phyloP scores from a whole-genome alignment of 257 asterid genomes.

The Ilex asprella region DNA sequence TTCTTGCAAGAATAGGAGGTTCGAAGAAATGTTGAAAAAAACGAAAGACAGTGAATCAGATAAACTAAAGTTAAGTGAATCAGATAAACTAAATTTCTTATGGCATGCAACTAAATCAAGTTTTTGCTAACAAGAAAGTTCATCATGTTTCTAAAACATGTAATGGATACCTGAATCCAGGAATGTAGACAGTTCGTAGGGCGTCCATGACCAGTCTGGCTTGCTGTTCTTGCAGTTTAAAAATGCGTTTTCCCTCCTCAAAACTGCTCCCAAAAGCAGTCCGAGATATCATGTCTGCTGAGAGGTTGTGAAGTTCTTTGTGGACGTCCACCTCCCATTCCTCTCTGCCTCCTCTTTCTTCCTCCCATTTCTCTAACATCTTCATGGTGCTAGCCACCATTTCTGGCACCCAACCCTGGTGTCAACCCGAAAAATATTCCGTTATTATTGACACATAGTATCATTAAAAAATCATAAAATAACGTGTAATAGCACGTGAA shows the following conservation, averaged over 20 bases:
- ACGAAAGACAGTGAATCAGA: no score
- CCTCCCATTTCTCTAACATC: constrained; percentile 46
- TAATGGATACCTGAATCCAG: constrained; percentile 47
- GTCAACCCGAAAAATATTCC: no score
- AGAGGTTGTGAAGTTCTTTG: constrained; percentile 43
- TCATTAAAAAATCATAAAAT: no score
- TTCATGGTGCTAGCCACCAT: constrained; percentile 38
- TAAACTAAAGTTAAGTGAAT: no score
- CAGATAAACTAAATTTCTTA: no score
- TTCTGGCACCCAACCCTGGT: constrained; percentile 60
- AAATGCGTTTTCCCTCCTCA: constrained; percentile 54
- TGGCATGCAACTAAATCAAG: no score
- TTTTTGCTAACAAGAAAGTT: no score
- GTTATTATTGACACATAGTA: no score
- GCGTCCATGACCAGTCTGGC: constrained; percentile 36
- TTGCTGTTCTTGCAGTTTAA: constrained; percentile 58
- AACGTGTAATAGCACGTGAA: no score
- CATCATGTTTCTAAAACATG: no score
- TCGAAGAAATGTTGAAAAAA: no score
- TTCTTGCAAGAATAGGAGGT: no score
- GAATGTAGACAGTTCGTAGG: constrained; percentile 44
- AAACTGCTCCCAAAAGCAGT: constrained; percentile 57
- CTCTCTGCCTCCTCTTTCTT: constrained; percentile 23
- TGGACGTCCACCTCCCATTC: constrained; percentile 52
- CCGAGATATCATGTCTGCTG: constrained; percentile 60